phyloP scores from a whole-genome alignment of 1,284 basidiomycete genomes.

The Marasmius fiardii region DNA sequence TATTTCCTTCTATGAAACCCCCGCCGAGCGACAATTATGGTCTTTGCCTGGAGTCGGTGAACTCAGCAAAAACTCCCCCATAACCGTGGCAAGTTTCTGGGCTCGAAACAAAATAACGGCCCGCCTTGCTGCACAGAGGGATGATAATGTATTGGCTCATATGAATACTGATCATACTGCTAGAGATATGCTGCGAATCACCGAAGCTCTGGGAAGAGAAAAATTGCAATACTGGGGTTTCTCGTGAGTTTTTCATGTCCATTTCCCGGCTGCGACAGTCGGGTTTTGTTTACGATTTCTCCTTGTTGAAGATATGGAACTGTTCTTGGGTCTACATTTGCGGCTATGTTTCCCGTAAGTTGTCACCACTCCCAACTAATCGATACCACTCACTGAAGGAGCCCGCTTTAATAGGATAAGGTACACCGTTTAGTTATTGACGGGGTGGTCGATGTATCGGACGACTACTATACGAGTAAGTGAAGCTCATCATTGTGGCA shows the following conservation, averaged over 20 bases:
- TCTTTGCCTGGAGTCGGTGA: slow-evolving; percentile 3
- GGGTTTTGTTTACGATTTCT: background rate
- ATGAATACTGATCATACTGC: slow-evolving; percentile 44
- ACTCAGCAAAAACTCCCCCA: slow-evolving; percentile 22
- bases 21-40: background rate
- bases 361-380: too few relatives aligned
- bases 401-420: slow-evolving; percentile 28
- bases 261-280: too few relatives aligned
- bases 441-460: slow-evolving; percentile 24
- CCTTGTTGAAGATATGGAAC: slow-evolving; percentile 33
- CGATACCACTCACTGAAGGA: too few relatives aligned
- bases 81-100: slow-evolving; percentile 20
- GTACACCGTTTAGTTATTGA: slow-evolving; percentile 36
- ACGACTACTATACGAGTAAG: slow-evolving; percentile 30
- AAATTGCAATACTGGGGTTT: slow-evolving; percentile 54
- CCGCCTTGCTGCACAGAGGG: slow-evolving; percentile 27
- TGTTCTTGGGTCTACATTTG: slow-evolving; percentile 43
- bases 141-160: slow-evolving; percentile 30
- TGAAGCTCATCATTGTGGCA: background rate
- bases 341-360: slow-evolving; percentile 43
- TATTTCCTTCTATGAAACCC: slow-evolving; percentile 28
- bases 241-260: slow-evolving; percentile 21
- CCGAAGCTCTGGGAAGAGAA: slow-evolving; percentile 37
- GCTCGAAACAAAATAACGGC: slow-evolving; percentile 27
- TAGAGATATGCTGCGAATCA: slow-evolving; percentile 48